Percentiles rank a stretch among this genome's conserved stretches.
phyloP scores from a whole-genome alignment of 805 yeast genomes.

The Spathaspora boniae region DNA sequence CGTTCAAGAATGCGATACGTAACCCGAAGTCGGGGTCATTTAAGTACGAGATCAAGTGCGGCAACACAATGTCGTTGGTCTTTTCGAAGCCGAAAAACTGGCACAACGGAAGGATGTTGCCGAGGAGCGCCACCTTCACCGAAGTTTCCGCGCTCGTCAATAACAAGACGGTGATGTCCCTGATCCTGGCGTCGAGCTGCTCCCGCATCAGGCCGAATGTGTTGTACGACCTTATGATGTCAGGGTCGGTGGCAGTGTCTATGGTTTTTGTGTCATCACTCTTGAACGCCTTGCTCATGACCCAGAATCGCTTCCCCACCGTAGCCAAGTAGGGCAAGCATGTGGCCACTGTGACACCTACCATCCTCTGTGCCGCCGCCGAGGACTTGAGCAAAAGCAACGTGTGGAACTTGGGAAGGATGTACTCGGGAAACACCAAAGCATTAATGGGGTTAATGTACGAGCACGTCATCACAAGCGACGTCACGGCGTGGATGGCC shows the following conservation, averaged over 20 bases:
- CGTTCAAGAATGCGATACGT: constrained; percentile 65
- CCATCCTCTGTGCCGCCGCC: constrained; percentile 5
- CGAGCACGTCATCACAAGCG: constrained; percentile 60
- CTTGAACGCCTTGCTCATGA: constrained; percentile 52
- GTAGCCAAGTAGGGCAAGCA: constrained; percentile 72
- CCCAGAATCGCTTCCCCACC: constrained; percentile 59
- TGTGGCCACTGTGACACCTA: constrained; percentile 47
- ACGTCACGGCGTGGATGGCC: constrained; percentile 64
- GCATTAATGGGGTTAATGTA: constrained; percentile 72
- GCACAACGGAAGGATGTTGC: constrained; percentile 73
- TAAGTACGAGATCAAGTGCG: constrained; percentile 87
- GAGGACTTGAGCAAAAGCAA: constrained; percentile 22
- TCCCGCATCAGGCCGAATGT: constrained; percentile 32
- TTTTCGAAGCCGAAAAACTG: constrained; percentile 81
- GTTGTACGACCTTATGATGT: constrained; percentile 5
- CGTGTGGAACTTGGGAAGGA: constrained; percentile 60
- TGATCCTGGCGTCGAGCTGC: constrained; percentile 53
- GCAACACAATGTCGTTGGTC: constrained; percentile 82
- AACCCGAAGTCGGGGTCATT: constrained; percentile 73
- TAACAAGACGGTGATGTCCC: constrained; percentile 58
- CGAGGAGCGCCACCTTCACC: constrained; percentile 68
- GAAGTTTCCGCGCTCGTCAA: constrained; percentile 65
- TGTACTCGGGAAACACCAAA: constrained; percentile 74
- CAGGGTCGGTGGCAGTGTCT: constrained; percentile 3
- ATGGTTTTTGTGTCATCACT: constrained; percentile 12